Conservation (phyloP, 2,329 filamentous ascomycete species). For the Hawksworthiomyces lignivorus region DNA sequence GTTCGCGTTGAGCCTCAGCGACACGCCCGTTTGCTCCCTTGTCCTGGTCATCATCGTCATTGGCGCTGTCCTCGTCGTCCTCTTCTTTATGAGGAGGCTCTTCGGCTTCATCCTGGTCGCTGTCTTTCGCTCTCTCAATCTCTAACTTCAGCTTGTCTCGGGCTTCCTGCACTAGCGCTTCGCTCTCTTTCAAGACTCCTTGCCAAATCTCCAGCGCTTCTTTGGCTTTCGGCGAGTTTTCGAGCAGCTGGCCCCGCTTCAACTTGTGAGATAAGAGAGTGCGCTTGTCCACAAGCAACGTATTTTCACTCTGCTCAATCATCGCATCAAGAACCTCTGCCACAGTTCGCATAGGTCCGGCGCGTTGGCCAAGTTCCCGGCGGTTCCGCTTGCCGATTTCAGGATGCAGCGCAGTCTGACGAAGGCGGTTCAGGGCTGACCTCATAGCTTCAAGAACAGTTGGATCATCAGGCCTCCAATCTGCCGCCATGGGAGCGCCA, state of each 20-base stretch:
- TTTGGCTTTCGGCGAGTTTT: slow-evolving; percentile 60
- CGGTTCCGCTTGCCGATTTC: slow-evolving; percentile 65
- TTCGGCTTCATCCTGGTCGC: slow-evolving; percentile 24
- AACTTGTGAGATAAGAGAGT: slow-evolving; percentile 56
- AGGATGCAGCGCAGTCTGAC: slow-evolving; percentile 55
- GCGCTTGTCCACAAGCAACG: slow-evolving; percentile 62
- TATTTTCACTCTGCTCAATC: slow-evolving; percentile 74
- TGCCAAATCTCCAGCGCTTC: slow-evolving; percentile 67
- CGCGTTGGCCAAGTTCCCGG: slow-evolving; percentile 53
- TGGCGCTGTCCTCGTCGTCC: slow-evolving; percentile 24
- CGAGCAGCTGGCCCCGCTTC: slow-evolving; percentile 67
- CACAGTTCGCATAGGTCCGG: slow-evolving; percentile 68
- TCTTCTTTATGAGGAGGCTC: too few species aligned
- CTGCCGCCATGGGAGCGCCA: slow-evolving; percentile 52
- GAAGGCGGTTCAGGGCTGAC: slow-evolving; percentile 58
- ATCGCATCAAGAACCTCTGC: slow-evolving; percentile 82
- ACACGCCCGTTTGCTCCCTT: slow-evolving; percentile 31
- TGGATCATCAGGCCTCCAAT: slow-evolving; percentile 58
- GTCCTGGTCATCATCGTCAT: slow-evolving; percentile 27
- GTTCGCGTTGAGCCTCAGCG: slow-evolving; percentile 52
- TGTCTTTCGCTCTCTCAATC: slow-evolving; percentile 28
- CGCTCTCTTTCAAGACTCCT: slow-evolving; percentile 41
- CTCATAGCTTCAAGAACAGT: slow-evolving; percentile 64
- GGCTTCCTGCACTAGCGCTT: slow-evolving; percentile 52
- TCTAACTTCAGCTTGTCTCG: slow-evolving; percentile 53